Evolutionary conservation across 169 alveolate species (phyloP), one percentile per base, ranked within the genome.

Genomic region (Amoebophrya sp.): DNA sequence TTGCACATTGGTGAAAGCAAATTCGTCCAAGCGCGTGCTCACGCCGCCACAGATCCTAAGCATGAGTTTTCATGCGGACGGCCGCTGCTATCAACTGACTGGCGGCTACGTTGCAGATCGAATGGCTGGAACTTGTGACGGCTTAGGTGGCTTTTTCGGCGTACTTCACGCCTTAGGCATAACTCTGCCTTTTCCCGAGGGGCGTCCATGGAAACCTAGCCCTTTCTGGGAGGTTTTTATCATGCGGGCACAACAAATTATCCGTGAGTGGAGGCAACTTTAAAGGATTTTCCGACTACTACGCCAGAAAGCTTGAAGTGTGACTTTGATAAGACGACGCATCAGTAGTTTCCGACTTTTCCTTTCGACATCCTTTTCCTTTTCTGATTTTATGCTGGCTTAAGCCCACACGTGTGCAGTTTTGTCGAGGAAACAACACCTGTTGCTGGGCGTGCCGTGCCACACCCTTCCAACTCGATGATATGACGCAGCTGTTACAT

Each of bases 71-170:
- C 12, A 6, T 10, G 83, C 83, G 83, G 83, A 65, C 83, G 83
- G 83, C 36, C 18, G n/a, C 3, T 65, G 83, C 83, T 65, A 65
- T 36, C 18, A 65, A 26, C 26, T 65, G 39, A 65, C 83, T 6
- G 83, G 83, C 83, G 83, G 83, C 12, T 65, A 65, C 83, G 83
- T 65, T 29, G 83, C 33, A 6, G 83, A 65, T 36, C 83, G 83
- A 6, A 12, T 18, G 2, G 83, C 3, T 18, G 83, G 83, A 6
- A 26, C 2, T 10, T 12, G 83, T 36, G n/a, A 6, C 36, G 12
- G 36, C 38, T 36, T 65, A 1, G 83, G 83, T 36, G 83, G 83
- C 12, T 65, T 65, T 26, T 65, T 65, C 83, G 83, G 83, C 33
- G 83, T 65, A 1, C n/a, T 65, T 29, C 83, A 65, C 83, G 83